Conservation (phyloP, 2,329 filamentous ascomycete genomes). For the Immersiporthe knoxdaviesiana region DNA sequence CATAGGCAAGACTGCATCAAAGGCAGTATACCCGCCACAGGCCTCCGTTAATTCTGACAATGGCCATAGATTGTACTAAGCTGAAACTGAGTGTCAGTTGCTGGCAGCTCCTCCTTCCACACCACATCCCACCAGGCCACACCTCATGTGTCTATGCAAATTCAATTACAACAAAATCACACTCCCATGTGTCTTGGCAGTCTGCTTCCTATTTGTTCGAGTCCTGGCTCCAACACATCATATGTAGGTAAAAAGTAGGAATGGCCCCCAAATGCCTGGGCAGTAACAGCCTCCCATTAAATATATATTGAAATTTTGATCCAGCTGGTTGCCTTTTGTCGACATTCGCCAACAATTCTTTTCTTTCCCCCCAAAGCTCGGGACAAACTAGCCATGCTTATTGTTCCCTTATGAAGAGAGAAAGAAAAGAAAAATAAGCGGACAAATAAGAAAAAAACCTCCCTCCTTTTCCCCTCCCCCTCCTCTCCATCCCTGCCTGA, state of each 20-base stretch:
- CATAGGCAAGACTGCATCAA: neutral
- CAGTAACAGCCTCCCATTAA: constrained; percentile 11
- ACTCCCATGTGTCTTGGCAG: neutral
- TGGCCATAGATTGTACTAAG: neutral
- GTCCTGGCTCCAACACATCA: neutral
- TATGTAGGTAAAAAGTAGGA: neutral
- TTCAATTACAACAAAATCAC: neutral
- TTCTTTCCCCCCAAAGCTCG: too few relatives aligned
- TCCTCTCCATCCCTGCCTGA: constrained; percentile 3
- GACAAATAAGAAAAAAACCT: too few relatives aligned
- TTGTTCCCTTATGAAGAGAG: constrained; percentile 2
- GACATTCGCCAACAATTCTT: constrained; percentile 17
- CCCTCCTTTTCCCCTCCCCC: too few relatives aligned
- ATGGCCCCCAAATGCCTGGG: constrained; percentile 1
- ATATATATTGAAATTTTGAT: constrained; percentile 17
- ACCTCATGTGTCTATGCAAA: neutral
- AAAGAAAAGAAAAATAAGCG: too few relatives aligned
- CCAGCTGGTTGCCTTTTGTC: neutral
- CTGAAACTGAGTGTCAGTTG: neutral
- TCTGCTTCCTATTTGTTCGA: neutral
- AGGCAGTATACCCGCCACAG: neutral
- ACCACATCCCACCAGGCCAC: neutral
- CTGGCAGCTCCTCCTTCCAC: neutral
- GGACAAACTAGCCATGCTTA: constrained; percentile 15
- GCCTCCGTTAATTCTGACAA: neutral